phyloP scores from a whole-genome alignment of 2,329 filamentous ascomycete species.

The Didymella exigua region DNA sequence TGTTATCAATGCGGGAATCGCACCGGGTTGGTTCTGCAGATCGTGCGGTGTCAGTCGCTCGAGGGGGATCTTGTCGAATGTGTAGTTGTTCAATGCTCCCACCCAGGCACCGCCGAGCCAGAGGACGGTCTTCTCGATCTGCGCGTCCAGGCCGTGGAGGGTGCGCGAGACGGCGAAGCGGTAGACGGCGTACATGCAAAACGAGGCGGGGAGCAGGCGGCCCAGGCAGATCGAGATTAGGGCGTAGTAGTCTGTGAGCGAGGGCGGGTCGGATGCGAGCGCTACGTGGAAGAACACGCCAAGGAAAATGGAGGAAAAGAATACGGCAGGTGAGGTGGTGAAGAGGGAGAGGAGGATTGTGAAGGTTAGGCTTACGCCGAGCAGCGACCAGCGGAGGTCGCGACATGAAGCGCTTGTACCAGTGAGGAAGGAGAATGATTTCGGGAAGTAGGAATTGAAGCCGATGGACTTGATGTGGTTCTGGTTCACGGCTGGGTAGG shows the following conservation, averaged over 20 bases:
- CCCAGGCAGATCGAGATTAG: slow-evolving; percentile 80
- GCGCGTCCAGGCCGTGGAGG: slow-evolving; percentile 74
- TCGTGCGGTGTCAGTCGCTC: slow-evolving; percentile 90
- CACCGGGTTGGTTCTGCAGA: slow-evolving; percentile 85
- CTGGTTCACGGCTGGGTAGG: slow-evolving; percentile 67
- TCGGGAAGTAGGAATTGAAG: slow-evolving; percentile 90
- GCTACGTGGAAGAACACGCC: slow-evolving; percentile 89
- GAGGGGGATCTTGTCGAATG: slow-evolving; percentile 91
- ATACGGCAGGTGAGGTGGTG: slow-evolving; percentile 75
- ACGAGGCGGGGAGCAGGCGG: slow-evolving; percentile 83
- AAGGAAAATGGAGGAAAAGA: slow-evolving; percentile 83
- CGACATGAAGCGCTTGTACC: slow-evolving; percentile 70
- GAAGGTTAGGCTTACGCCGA: slow-evolving; percentile 81
- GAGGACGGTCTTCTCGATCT: slow-evolving; percentile 86
- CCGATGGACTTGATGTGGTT: slow-evolving; percentile 76
- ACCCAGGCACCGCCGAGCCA: slow-evolving; percentile 93
- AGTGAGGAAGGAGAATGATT: slow-evolving; percentile 77
- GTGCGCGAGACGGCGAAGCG: slow-evolving; percentile 78
- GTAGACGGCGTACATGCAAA: slow-evolving; percentile 87
- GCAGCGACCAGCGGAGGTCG: slow-evolving; percentile 82
- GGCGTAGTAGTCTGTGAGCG: slow-evolving; percentile 67
- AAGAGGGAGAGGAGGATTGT: slow-evolving; percentile 80
- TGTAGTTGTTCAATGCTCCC: slow-evolving; percentile 91
- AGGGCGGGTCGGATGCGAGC: slow-evolving; percentile 85
- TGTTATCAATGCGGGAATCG: slow-evolving; percentile 77